phyloP scores from a whole-genome alignment of 495 filamentous ascomycete species.

The Aspergillus cavernicola region DNA sequence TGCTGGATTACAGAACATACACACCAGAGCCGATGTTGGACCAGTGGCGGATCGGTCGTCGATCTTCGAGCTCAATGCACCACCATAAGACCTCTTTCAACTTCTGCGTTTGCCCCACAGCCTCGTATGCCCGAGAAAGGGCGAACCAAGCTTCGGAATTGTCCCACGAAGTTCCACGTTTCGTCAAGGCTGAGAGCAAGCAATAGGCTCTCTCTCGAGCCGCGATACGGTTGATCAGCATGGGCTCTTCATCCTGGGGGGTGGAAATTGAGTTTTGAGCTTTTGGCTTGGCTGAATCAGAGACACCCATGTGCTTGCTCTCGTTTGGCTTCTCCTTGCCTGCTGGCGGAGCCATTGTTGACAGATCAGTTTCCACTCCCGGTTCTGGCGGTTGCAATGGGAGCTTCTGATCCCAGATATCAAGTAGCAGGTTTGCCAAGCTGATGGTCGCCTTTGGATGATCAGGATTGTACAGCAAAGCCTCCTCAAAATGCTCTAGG shows the following conservation, averaged over 20 bases:
- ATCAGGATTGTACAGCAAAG: constrained; percentile 67
- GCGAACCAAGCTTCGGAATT: constrained; percentile 91
- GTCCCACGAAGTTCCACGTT: constrained; percentile 86
- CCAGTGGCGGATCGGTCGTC: constrained; percentile 46
- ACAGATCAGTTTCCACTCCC: constrained; percentile 28
- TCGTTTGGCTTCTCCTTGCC: constrained; percentile 13
- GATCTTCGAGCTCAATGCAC: constrained; percentile 62
- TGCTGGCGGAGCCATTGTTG: constrained; percentile 24
- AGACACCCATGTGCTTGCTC: background rate
- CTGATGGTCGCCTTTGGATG: constrained; percentile 78
- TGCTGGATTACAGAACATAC: constrained; percentile 38
- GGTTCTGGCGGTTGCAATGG: constrained; percentile 37
- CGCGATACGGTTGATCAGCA: constrained; percentile 70
- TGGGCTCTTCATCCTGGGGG: constrained; percentile 43
- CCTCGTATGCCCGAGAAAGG: constrained; percentile 80
- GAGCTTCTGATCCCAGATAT: constrained; percentile 70
- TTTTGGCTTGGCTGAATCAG: constrained; percentile 9
- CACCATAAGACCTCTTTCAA: constrained; percentile 72
- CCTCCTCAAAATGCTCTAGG: constrained; percentile 70
- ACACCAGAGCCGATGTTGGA: constrained; percentile 45
- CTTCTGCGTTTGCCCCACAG: constrained; percentile 76
- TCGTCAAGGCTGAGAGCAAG: constrained; percentile 75
- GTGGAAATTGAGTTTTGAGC: constrained; percentile 10
- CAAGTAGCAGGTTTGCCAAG: constrained; percentile 78
- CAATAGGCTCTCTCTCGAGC: constrained; percentile 83